Evolutionary conservation across 768 basidiomycete species (phyloP).

Genomic region (Russula compacta): DNA sequence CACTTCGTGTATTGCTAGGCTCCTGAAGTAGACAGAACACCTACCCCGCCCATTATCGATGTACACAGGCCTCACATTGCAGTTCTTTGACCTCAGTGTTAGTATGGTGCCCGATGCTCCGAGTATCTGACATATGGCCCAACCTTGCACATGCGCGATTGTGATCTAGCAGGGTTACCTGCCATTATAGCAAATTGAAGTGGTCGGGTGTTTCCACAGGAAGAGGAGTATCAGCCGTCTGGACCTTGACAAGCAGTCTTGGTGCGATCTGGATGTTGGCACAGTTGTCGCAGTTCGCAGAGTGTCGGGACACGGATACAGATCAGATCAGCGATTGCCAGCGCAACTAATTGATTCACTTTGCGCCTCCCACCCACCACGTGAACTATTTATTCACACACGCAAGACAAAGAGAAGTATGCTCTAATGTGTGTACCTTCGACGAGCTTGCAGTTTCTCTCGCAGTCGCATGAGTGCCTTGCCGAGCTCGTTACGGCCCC

Average conservation of each 20-base stretch:
- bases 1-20: background rate
- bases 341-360: too few relatives aligned
- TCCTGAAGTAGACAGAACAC: background rate
- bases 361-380: background rate
- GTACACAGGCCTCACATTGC: slow-evolving; percentile 16
- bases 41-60: slow-evolving; percentile 20
- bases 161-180: background rate
- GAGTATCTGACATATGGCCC: background rate
- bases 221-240: slow-evolving; percentile 22
- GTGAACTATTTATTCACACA: background rate
- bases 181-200: slow-evolving; percentile 14
- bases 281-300: slow-evolving; percentile 9
- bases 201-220: slow-evolving; percentile 17
- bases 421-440: background rate
- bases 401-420: background rate
- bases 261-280: slow-evolving; percentile 17
- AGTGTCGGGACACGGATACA: slow-evolving; percentile 11
- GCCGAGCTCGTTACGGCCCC: slow-evolving; percentile 35
- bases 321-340: background rate
- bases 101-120: background rate
- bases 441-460: slow-evolving; percentile 25
- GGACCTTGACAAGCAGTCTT: slow-evolving; percentile 20
- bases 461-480: slow-evolving; percentile 34
- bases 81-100: slow-evolving; percentile 9
- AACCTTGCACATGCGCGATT: slow-evolving; percentile 17